Evolutionary conservation across 2,329 filamentous ascomycete genomes (phyloP).

Genomic region (Aspergillus piperis): DNA sequence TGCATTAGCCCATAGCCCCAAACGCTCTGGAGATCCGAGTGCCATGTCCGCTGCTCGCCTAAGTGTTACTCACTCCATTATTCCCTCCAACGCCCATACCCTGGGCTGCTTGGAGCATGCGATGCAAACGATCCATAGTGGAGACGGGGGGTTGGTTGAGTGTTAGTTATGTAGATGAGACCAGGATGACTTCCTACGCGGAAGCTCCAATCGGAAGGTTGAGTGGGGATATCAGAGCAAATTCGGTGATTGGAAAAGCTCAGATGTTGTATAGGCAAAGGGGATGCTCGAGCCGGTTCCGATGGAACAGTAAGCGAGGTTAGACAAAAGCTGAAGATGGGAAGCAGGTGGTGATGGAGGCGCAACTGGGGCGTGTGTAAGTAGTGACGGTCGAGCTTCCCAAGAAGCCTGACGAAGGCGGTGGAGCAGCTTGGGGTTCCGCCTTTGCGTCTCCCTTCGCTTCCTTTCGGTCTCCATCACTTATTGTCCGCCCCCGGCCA

Average conservation of each 20-base stretch:
- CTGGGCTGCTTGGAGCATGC: conserved; percentile 76
- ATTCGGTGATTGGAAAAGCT: neutral
- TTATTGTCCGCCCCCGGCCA: conserved; percentile 16
- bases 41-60: neutral
- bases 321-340: conserved; percentile 3
- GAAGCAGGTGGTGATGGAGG: conserved; percentile 4
- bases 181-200: conserved; percentile 31
- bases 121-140: conserved; percentile 86
- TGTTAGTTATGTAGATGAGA: conserved; percentile 20
- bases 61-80: conserved; percentile 40
- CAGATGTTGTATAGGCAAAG: neutral
- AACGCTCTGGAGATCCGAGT: neutral
- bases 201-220: conserved; percentile 30
- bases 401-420: conserved; percentile 38
- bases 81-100: conserved; percentile 53
- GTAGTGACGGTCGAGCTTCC: conserved; percentile 17
- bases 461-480: conserved; percentile 19
- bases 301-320: neutral
- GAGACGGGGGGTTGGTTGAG: conserved; percentile 20
- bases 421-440: conserved; percentile 26
- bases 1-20: conserved; percentile 12
- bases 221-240: neutral
- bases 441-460: conserved; percentile 28
- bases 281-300: neutral
- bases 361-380: conserved; percentile 12